phyloP scores from a whole-genome alignment of 192 early-diverging fungal genomes.

The Coemansia sp. region DNA sequence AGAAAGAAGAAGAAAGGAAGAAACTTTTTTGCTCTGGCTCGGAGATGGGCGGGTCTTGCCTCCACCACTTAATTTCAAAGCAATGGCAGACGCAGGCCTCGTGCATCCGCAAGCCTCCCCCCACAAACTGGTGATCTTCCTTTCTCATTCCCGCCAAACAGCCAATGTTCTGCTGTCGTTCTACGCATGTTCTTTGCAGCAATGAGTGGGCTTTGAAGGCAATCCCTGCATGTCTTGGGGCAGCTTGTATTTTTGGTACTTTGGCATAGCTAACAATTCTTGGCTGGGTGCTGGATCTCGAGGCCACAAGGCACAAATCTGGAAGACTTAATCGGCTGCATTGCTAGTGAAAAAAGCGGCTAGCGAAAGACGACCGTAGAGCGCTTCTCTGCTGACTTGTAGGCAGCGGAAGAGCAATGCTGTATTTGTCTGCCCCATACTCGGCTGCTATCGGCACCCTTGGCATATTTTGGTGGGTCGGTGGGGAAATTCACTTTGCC shows the following conservation, averaged over 20 bases:
- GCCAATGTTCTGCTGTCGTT: neutral
- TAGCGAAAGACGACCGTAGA: no score
- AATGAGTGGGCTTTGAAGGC: neutral
- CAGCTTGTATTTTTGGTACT: neutral
- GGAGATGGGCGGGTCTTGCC: neutral
- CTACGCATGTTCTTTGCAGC: neutral
- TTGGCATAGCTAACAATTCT: no score
- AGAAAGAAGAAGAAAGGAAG: conserved; percentile 1
- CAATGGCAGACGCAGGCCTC: neutral
- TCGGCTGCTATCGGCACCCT: no score
- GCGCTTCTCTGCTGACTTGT: no score
- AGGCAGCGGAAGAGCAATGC: no score
- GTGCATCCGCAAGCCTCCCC: neutral
- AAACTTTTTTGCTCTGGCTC: neutral
- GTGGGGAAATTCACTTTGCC: no score
- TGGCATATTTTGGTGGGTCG: no score
- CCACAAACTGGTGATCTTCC: neutral
- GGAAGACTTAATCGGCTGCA: no score
- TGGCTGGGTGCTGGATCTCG: no score
- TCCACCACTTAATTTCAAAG: neutral
- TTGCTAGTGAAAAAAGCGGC: no score
- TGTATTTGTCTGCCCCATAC: no score
- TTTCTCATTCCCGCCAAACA: neutral
- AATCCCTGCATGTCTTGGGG: neutral
- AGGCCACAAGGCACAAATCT: no score